A percentile compares a stretch with the other conserved stretches of the same genome.
These are phyloP conservation scores for Sextonia rubra DNA, from an alignment of 164 flowering plant species.

Conservation along the genomic window DNA sequence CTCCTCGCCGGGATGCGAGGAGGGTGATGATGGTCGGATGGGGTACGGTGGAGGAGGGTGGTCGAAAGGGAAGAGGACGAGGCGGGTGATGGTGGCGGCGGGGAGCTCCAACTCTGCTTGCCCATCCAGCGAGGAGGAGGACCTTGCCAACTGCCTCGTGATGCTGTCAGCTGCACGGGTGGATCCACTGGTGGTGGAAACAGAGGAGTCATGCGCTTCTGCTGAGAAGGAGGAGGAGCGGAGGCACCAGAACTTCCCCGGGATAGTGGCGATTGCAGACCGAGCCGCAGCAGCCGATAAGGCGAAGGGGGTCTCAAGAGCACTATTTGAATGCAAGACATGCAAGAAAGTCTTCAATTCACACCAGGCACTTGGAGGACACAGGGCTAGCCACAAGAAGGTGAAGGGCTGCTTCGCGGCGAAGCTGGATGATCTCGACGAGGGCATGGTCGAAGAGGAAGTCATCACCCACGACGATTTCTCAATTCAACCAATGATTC, in stretches of 20 bases:
- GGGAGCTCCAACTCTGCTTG: conserved; percentile 37
- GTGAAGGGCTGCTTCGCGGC: conserved; percentile 94
- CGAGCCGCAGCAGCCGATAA: conserved; percentile 18
- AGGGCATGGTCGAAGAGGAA: conserved; percentile 40
- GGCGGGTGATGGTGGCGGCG: conserved; percentile 32
- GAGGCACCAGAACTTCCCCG: conserved; percentile 10
- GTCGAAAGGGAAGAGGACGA: conserved; percentile 74
- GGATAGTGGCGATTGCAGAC: background rate
- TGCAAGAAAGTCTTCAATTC: conserved; percentile 89
- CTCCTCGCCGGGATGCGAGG: conserved; percentile 53
- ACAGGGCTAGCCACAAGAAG: conserved; percentile 95
- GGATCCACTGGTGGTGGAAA: conserved; percentile 47
- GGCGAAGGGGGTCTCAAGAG: conserved; percentile 47
- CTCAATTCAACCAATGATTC: conserved; percentile 25
- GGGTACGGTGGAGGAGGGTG: conserved; percentile 41
- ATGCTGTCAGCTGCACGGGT: conserved; percentile 64
- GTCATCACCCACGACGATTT: conserved; percentile 56
- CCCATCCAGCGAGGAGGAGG: conserved; percentile 69
- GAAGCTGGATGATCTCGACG: conserved; percentile 42
- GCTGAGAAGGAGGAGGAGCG: conserved; percentile 71
- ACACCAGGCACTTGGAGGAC: conserved; percentile 94
- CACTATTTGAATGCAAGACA: conserved; percentile 84
- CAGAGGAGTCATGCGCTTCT: conserved; percentile 79
- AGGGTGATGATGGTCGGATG: conserved; percentile 33
- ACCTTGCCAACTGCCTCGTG: conserved; percentile 74